Base-by-base conservation (phyloP, 176 grass and related monocot genomes). In the Rhynchospora pubera region DNA sequence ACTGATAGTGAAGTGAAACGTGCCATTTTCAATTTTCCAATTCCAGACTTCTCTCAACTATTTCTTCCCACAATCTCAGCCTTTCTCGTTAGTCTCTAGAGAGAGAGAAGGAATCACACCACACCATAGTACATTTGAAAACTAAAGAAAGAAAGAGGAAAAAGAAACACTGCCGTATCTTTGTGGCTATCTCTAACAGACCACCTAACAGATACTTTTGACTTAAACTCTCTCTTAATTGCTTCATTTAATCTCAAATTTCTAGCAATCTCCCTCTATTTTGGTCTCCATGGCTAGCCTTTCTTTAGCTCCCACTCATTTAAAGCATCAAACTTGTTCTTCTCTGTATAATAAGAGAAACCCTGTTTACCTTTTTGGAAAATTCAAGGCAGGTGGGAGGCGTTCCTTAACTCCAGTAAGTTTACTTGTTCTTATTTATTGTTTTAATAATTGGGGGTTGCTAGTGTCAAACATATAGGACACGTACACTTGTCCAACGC, bases 261-360 rank as follows among this genome's bases (percentile, higher is more conserved):
- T 9, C 12, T 15, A 13, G 6, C 11, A 63, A 18, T 76, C 52
- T 75, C 26, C 34, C 10, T 28, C 51, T 26, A 23, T 32, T 66
- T 66, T 39, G 5, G 87, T 65, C 0, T 66, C 62, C 15, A 84
- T 76, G 21, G 68, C 87, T 8, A 75, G 87, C 85, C 73, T 95
- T 81, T 92, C 85, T 75, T 62, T 88, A 83, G 81, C 90, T 74
- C 88, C 87, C 57, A 83, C 88, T 74, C 90, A 94, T 30, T 57
- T 88, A 13, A 86, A 85, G 77, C 78, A 88, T 6, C 83, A 76
- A 6, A 16, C 14, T 32, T 84, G 30, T 39, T 85, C 83, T 21
- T 85, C 73, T 0, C 12, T 79, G 0, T 55, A 65, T 78, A 30
- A 32, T 2, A 68, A 85, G 32, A 86, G 76, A 51, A 81, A 16